phyloP scores from a whole-genome alignment of 2,329 filamentous ascomycete genomes.

The Diaporthe vexans region DNA sequence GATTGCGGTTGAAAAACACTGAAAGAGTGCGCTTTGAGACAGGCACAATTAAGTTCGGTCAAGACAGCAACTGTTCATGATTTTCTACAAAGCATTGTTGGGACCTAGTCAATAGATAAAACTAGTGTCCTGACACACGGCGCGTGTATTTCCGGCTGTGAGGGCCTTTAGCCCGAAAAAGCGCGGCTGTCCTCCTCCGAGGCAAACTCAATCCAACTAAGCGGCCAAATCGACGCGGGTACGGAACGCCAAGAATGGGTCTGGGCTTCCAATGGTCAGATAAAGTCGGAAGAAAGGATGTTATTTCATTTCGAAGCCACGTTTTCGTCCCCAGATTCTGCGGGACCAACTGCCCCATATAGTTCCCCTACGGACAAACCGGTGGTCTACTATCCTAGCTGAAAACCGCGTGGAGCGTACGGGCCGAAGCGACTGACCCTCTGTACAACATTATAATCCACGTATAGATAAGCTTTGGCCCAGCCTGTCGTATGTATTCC shows the following conservation, averaged over 20 bases:
- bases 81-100: not conserved
- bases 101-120: not conserved
- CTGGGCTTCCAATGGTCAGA: conserved; percentile 38
- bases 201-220: conserved; percentile 9
- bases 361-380: not conserved
- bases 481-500: not conserved
- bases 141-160: not conserved
- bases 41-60: too few species aligned
- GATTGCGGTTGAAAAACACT: not conserved
- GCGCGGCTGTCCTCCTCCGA: conserved; percentile 37
- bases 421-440: not conserved
- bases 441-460: not conserved
- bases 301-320: not conserved
- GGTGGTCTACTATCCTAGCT: not conserved
- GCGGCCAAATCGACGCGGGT: conserved; percentile 7
- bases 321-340: not conserved
- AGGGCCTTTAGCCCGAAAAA: conserved; percentile 34
- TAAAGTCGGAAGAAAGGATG: conserved; percentile 1
- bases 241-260: conserved; percentile 6
- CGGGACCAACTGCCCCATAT: conserved; percentile 16
- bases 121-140: not conserved
- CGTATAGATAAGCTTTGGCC: conserved; percentile 17
- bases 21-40: not conserved
- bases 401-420: not conserved
- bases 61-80: too few species aligned